These are phyloP conservation scores for Aspergillus sojae DNA, from an alignment of 2,329 filamentous ascomycete species.

Conservation along the genomic window DNA sequence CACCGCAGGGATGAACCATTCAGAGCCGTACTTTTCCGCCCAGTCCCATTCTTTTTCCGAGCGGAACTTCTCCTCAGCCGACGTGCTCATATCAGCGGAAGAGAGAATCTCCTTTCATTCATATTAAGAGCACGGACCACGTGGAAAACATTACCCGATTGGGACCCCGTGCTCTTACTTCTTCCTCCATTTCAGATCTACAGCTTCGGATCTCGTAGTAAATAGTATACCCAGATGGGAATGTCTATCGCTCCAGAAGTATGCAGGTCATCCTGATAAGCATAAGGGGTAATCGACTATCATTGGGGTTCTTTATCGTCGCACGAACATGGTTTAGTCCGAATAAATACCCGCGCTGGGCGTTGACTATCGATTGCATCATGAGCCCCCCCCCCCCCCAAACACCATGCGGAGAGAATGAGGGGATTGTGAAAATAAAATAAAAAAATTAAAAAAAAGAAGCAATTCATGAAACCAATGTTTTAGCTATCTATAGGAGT, in stretches of 20 bases:
- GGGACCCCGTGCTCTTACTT: constrained; percentile 1
- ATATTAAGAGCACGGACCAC: constrained; percentile 10
- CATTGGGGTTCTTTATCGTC: neutral
- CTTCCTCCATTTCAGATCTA: neutral
- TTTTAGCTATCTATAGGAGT: neutral
- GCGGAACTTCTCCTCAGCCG: neutral
- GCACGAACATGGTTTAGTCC: neutral
- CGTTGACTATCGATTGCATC: neutral
- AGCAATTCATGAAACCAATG: neutral
- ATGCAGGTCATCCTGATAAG: neutral
- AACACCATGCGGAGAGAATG: constrained; percentile 1
- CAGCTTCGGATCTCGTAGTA: neutral
- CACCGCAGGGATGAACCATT: neutral
- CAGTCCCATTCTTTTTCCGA: neutral
- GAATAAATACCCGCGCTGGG: neutral
- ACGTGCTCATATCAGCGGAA: neutral
- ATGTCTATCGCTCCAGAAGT: neutral
- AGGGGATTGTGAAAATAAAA: neutral
- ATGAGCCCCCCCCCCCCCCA: neutral
- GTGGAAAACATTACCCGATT: constrained; percentile 25
- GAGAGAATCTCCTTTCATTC: neutral
- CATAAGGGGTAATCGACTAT: neutral
- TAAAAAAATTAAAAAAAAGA: neutral
- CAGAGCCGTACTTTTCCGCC: neutral
- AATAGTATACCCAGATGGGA: neutral